Evolutionary conservation across 192 early-diverging fungal genomes (phyloP).

Genomic region (Coemansia erecta): DNA sequence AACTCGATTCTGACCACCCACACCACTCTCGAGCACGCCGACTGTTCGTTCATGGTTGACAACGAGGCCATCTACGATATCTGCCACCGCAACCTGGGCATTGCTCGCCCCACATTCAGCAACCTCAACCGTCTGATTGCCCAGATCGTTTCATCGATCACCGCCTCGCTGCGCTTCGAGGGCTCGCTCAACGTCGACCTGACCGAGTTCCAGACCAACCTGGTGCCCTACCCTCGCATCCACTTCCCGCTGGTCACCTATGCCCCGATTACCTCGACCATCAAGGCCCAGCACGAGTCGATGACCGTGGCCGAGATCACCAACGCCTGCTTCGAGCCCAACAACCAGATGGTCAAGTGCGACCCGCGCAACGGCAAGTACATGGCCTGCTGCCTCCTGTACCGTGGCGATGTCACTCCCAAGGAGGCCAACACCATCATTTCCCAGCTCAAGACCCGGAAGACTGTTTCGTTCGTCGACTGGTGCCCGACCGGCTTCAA

Average conservation of each 20-base stretch:
- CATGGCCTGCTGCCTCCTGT: constrained; percentile 98
- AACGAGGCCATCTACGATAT: constrained; percentile 99
- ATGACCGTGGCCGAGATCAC: constrained; percentile 95
- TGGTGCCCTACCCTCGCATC: constrained; percentile 99
- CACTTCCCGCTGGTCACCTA: constrained; percentile 99
- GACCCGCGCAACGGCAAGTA: constrained; percentile 97
- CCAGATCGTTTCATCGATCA: constrained; percentile 99
- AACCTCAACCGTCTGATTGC: constrained; percentile 98
- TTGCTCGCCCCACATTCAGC: constrained; percentile 94
- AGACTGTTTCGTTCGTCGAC: constrained; percentile 97
- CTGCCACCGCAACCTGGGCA: constrained; percentile 96
- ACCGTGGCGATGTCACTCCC: constrained; percentile 98
- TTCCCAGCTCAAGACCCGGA: constrained; percentile 89
- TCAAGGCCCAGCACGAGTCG: constrained; percentile 97
- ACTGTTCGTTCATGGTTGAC: constrained; percentile 99
- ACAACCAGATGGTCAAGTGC: constrained; percentile 99
- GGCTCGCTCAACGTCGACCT: constrained; percentile 98
- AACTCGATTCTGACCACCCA: constrained; percentile 99
- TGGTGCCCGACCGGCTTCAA: constrained; percentile 99
- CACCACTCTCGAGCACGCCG: constrained; percentile 97
- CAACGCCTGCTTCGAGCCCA: constrained; percentile 94
- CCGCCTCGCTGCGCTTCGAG: constrained; percentile 96
- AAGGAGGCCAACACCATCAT: constrained; percentile 96
- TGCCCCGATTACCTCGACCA: constrained; percentile 89
- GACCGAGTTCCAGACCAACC: constrained; percentile 99